These are phyloP conservation scores for Hibiscus trionum DNA, from an alignment of 345 rosid species.

Conservation along the genomic window DNA sequence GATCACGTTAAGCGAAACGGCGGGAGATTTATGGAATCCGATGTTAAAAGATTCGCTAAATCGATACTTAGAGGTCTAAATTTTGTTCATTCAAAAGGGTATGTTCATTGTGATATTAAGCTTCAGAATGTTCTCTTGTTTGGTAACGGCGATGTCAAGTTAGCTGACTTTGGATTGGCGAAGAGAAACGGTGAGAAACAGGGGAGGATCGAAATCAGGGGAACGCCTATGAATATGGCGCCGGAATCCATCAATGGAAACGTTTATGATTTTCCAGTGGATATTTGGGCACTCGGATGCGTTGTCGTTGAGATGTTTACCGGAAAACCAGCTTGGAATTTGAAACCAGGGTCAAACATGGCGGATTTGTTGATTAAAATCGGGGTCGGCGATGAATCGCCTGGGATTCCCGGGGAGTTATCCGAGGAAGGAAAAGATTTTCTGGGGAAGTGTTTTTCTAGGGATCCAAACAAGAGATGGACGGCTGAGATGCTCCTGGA, in stretches of 20 bases:
- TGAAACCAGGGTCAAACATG: constrained; percentile 22
- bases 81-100: constrained; percentile 52
- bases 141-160: constrained; percentile 35
- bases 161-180: constrained; percentile 76
- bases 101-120: constrained; percentile 66
- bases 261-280: constrained; percentile 53
- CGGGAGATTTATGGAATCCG: constrained; percentile 43
- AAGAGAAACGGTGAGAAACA: constrained; percentile 25
- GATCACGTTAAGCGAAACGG: constrained; percentile 23
- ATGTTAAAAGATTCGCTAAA: constrained; percentile 38
- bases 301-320: constrained; percentile 71
- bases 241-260: constrained; percentile 61
- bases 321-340: constrained; percentile 58
- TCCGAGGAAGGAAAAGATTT: constrained; percentile 76
- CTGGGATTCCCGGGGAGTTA: constrained; percentile 44
- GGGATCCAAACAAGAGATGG: constrained; percentile 51
- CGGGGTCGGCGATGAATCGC: constrained; percentile 51
- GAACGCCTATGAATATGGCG: constrained; percentile 72
- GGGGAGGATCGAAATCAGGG: constrained; percentile 36
- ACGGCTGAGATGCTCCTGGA: constrained; percentile 74
- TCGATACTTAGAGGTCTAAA: constrained; percentile 47
- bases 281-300: constrained; percentile 89
- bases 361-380: constrained; percentile 45
- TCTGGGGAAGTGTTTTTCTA: constrained; percentile 44
- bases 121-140: constrained; percentile 43